Percentiles rank a stretch among this genome's conserved stretches.
Conservation (phyloP, 176 grass and related monocot genomes). For the Triticum monococcum region DNA sequence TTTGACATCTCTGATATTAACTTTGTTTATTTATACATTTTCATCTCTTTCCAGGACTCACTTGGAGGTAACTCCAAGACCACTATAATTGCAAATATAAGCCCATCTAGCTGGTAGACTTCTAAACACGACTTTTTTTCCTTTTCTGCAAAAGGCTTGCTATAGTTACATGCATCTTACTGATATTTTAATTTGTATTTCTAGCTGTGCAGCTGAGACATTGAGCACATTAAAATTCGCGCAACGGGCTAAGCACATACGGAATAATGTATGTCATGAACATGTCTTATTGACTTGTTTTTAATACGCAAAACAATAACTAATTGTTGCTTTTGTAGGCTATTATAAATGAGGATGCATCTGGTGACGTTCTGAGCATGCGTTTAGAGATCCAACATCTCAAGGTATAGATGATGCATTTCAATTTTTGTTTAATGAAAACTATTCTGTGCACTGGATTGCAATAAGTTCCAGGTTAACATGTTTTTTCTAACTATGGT, state of each 20-base stretch:
- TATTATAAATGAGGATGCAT: slow-evolving; percentile 95
- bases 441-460: background rate
- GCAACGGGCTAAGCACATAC: slow-evolving; percentile 92
- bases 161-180: background rate
- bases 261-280: slow-evolving; percentile 74
- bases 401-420: slow-evolving; percentile 61
- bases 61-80: slow-evolving; percentile 98
- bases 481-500: background rate
- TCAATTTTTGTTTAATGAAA: background rate
- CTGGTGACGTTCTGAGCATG: slow-evolving; percentile 92
- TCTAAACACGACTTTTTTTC: background rate
- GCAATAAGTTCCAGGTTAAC: background rate
- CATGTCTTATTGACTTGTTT: background rate
- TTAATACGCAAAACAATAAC: slow-evolving; percentile 12
- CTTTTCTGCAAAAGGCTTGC: background rate
- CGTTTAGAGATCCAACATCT: slow-evolving; percentile 90
- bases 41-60: slow-evolving; percentile 66
- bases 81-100: slow-evolving; percentile 98
- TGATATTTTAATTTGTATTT: slow-evolving; percentile 31
- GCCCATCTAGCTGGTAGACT: slow-evolving; percentile 81
- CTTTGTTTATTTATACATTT: slow-evolving; percentile 27
- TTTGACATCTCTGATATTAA: background rate
- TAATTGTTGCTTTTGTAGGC: slow-evolving; percentile 54
- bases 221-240: slow-evolving; percentile 98
- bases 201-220: slow-evolving; percentile 86